A percentile compares a stretch with the other conserved stretches of the same genome.
Conservation (phyloP, 1,139 yeast genomes). For the Spathaspora sp. region DNA sequence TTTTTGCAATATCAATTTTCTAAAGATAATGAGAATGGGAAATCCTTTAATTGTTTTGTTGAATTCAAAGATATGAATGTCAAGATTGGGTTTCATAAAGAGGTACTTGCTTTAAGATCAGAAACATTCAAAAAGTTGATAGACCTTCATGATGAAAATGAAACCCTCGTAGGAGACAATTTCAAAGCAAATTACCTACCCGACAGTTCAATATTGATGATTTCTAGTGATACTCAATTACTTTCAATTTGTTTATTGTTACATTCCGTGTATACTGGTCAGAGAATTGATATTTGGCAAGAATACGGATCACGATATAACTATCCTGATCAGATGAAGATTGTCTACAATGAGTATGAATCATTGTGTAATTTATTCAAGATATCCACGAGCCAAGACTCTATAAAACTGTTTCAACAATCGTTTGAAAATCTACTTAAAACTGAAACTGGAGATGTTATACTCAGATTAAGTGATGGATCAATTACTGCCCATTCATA, state of each 20-base stretch:
- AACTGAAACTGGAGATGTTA: slow-evolving; percentile 22
- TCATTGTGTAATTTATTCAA: slow-evolving; percentile 9
- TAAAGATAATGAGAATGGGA: slow-evolving; percentile 8
- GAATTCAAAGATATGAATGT: slow-evolving; percentile 18
- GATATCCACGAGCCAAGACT: slow-evolving; percentile 4
- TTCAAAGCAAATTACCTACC: slow-evolving; percentile 24
- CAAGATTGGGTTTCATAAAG: slow-evolving; percentile 31
- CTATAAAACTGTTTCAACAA: neutral
- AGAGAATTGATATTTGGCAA: slow-evolving; percentile 15
- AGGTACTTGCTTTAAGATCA: slow-evolving; percentile 29
- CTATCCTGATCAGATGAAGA: slow-evolving; percentile 11
- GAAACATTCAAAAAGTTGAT: slow-evolving; percentile 24
- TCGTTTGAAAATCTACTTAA: slow-evolving; percentile 16
- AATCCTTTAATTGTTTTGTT: slow-evolving; percentile 27
- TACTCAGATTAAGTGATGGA: slow-evolving; percentile 41
- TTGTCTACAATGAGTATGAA: slow-evolving; percentile 11
- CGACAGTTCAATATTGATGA: slow-evolving; percentile 16
- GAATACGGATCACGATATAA: slow-evolving; percentile 10
- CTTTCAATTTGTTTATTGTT: slow-evolving; percentile 32
- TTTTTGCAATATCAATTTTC: slow-evolving; percentile 11
- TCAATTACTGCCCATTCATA: slow-evolving; percentile 45
- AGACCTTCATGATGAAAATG: slow-evolving; percentile 16
- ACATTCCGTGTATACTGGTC: slow-evolving; percentile 36
- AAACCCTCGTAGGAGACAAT: slow-evolving; percentile 17
- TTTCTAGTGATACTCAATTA: slow-evolving; percentile 19